These are phyloP conservation scores for Sicyos baderoa DNA, from an alignment of 306 rosid species.

Conservation along the genomic window DNA sequence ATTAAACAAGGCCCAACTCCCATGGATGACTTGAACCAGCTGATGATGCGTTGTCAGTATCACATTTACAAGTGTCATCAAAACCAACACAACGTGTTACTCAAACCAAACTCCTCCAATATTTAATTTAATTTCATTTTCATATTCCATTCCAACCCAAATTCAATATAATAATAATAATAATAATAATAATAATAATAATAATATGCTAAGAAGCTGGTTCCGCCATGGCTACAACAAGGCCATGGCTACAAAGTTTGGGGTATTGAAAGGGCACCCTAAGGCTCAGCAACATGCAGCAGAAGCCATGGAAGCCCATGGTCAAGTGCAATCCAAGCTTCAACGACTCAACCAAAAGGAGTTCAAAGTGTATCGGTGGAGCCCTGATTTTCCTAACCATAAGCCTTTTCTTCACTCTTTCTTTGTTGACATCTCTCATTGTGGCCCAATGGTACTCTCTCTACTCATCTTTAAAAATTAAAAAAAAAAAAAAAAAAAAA, in stretches of 20 bases:
- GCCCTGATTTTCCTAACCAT: slow-evolving; percentile 27
- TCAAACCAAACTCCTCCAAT: no score
- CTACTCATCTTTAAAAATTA: no score
- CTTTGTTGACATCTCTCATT: slow-evolving; percentile 30
- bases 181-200: no score
- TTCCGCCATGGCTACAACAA: slow-evolving; percentile 26
- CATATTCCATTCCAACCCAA: not conserved
- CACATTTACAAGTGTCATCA: no score
- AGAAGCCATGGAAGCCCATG: slow-evolving; percentile 25
- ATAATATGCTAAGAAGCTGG: slow-evolving; percentile 18
- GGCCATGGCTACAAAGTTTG: slow-evolving; percentile 21
- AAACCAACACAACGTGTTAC: no score
- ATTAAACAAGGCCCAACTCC: no score
- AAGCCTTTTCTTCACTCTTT: slow-evolving; percentile 34
- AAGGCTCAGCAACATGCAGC: slow-evolving; percentile 26
- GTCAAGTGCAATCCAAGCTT: not conserved
- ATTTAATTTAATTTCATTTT: no score
- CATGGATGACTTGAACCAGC: no score
- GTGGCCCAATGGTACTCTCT: slow-evolving; percentile 22
- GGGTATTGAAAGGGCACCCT: slow-evolving; percentile 27
- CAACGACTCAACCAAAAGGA: slow-evolving; percentile 21
- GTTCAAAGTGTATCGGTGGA: slow-evolving; percentile 36
- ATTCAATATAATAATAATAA: no score
- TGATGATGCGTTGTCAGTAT: no score
- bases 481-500: no score